Conservation (phyloP, 208 protist species). For the Trichomonas vaginalis region DNA sequence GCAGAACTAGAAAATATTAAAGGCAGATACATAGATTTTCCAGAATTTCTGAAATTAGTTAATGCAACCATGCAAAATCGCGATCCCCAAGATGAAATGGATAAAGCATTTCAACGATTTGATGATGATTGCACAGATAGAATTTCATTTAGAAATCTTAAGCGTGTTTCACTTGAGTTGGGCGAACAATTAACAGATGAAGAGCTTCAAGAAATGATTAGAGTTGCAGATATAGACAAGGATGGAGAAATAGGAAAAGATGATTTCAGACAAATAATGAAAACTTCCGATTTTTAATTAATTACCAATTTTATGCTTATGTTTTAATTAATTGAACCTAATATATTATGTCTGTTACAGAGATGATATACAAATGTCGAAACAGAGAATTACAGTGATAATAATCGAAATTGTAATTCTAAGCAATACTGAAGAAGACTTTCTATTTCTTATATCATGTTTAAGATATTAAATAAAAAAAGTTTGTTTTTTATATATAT, state of each 20-base stretch:
- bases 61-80: not conserved
- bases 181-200: constrained; percentile 29
- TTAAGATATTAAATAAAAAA: too few relatives aligned
- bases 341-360: too few relatives aligned
- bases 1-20: not conserved
- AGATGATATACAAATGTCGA: too few relatives aligned
- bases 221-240: constrained; percentile 24
- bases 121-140: constrained; percentile 45
- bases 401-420: too few relatives aligned
- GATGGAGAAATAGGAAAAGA: constrained; percentile 26
- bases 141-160: constrained; percentile 48
- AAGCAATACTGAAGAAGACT: too few relatives aligned
- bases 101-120: constrained; percentile 46
- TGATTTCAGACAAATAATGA: constrained; percentile 29
- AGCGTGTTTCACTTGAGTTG: constrained; percentile 31
- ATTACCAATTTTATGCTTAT: too few relatives aligned
- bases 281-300: not conserved
- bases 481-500: too few relatives aligned
- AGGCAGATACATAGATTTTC: not conserved
- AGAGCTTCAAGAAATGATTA: constrained; percentile 31
- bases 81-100: constrained; percentile 45
- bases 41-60: not conserved
- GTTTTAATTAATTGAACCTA: too few relatives aligned
- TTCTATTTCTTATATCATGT: too few relatives aligned
- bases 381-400: too few relatives aligned